A percentile compares a stretch with the other conserved stretches of the same genome.
Evolutionary conservation across 345 rosid species (phyloP).

Genomic region (Eucalyptus lansdowneana): DNA sequence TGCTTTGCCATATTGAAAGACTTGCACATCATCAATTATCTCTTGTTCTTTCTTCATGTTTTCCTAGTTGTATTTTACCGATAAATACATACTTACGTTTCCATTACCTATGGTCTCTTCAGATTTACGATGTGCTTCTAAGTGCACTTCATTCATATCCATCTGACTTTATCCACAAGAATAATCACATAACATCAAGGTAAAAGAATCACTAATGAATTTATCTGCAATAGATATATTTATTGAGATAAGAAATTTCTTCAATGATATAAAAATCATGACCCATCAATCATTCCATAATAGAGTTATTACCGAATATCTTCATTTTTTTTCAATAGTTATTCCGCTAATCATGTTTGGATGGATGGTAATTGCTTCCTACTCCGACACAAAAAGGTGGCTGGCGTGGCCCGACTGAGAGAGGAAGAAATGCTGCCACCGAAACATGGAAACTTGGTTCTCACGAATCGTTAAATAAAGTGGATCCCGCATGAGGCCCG

Average conservation of each 20-base stretch:
- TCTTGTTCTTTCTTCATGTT: not conserved
- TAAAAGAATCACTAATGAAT: accelerated
- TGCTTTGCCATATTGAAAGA: not conserved
- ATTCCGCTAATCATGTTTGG: not conserved
- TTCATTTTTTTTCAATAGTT: too few species aligned
- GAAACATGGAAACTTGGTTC: not conserved
- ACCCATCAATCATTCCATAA: not conserved
- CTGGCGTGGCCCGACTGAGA: not conserved
- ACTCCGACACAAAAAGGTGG: not conserved
- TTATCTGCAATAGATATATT: not conserved
- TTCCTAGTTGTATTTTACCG: not conserved
- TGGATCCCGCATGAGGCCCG: not conserved
- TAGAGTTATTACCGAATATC: not conserved
- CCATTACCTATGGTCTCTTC: not conserved
- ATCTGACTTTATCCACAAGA: not conserved
- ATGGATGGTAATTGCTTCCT: too few species aligned
- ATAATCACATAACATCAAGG: not conserved
- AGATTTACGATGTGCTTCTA: not conserved
- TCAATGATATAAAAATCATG: not conserved
- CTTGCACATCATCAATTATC: not conserved
- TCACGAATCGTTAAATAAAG: not conserved
- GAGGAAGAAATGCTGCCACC: too few species aligned
- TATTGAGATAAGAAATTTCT: not conserved
- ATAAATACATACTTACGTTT: too few species aligned
- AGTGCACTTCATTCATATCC: not conserved